A percentile compares a stretch with the other conserved stretches of the same genome.
phyloP scores from a whole-genome alignment of 225 moss, liverwort and hornwort genomes.

The Rhytidiadelphus loreus region DNA sequence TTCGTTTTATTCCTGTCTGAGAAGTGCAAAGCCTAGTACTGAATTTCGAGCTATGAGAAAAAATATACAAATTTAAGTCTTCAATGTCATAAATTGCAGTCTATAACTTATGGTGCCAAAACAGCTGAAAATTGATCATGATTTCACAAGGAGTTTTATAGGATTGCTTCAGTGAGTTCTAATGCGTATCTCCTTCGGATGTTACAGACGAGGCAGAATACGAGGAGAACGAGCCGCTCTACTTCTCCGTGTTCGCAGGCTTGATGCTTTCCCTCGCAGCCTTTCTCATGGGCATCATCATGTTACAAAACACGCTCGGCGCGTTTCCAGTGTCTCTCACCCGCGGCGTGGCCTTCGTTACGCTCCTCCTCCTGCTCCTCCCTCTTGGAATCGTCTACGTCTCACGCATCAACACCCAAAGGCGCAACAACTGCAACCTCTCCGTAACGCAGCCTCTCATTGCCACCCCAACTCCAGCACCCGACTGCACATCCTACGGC shows the following conservation, averaged over 20 bases:
- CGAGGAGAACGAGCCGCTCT: slow-evolving; percentile 22
- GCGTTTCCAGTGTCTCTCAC: neutral
- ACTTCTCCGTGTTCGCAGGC: slow-evolving; percentile 13
- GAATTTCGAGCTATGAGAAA: neutral
- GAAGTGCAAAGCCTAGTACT: neutral
- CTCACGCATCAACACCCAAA: neutral
- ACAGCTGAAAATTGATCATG: neutral
- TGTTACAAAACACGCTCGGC: slow-evolving; percentile 1
- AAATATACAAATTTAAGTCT: no score
- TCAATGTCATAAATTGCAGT: neutral
- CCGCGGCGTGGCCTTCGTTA: slow-evolving; percentile 12
- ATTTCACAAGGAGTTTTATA: neutral
- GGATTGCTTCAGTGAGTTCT: neutral
- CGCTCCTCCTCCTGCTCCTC: slow-evolving; percentile 7
- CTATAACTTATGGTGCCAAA: neutral
- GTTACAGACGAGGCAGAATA: neutral
- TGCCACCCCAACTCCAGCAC: neutral
- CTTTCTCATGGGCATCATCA: slow-evolving; percentile 23
- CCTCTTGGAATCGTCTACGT: slow-evolving; percentile 16
- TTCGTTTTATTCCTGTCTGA: neutral
- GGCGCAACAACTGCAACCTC: neutral
- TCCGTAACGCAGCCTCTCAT: neutral
- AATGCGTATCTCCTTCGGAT: neutral
- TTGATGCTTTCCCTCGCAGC: slow-evolving; percentile 27
- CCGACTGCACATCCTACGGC: neutral